phyloP scores from a whole-genome alignment of 2,329 filamentous ascomycete genomes.

The Fusarium concolor region DNA sequence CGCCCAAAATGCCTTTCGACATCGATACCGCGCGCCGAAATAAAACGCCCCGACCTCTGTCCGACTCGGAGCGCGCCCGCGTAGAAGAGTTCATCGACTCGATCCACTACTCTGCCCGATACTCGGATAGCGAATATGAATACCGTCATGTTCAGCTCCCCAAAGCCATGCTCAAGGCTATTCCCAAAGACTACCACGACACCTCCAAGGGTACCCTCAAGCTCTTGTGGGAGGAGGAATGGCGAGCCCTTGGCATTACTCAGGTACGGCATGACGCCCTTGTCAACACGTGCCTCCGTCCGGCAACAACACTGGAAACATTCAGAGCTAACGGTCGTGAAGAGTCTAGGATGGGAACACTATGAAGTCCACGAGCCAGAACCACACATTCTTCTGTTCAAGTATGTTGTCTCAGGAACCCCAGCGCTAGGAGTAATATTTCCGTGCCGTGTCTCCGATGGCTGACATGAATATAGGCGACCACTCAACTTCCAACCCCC shows the following conservation, averaged over 20 bases:
- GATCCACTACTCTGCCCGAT: slow-evolving; percentile 97
- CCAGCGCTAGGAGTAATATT: neutral
- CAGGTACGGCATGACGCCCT: slow-evolving; percentile 70
- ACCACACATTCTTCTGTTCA: slow-evolving; percentile 98
- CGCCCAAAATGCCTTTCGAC: slow-evolving; percentile 51
- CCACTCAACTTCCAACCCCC: slow-evolving; percentile 87
- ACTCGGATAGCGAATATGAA: slow-evolving; percentile 92
- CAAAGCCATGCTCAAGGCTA: slow-evolving; percentile 97
- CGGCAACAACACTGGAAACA: neutral
- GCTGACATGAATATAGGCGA: slow-evolving; percentile 65
- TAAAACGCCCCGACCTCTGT: slow-evolving; percentile 82
- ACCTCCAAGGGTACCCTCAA: slow-evolving; percentile 90
- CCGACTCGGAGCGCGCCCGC: slow-evolving; percentile 82
- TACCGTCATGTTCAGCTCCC: slow-evolving; percentile 98
- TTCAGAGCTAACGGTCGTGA: slow-evolving; percentile 35
- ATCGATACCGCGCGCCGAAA: slow-evolving; percentile 91
- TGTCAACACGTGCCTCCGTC: neutral
- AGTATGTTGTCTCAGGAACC: slow-evolving; percentile 72
- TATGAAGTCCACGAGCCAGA: slow-evolving; percentile 99
- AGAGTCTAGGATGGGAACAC: slow-evolving; percentile 99
- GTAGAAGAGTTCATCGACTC: slow-evolving; percentile 92
- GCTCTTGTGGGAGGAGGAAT: slow-evolving; percentile 97
- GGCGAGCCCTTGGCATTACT: slow-evolving; percentile 96
- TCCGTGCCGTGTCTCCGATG: neutral
- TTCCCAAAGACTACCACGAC: slow-evolving; percentile 95